phyloP scores from a whole-genome alignment of 768 basidiomycete genomes.

The Exidia glandulosa region DNA sequence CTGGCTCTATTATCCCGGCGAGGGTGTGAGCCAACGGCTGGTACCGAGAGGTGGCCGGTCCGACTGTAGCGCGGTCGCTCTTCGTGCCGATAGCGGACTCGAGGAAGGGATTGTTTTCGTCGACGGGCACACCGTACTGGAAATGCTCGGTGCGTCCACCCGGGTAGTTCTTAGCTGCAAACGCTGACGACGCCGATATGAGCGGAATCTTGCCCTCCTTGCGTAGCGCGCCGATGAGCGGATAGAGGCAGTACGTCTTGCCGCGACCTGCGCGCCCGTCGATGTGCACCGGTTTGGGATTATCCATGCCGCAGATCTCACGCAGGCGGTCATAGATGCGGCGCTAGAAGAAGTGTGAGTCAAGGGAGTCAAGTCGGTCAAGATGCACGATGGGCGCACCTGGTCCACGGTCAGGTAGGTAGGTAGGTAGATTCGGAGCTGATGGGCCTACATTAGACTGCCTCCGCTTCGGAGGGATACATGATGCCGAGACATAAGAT shows the following conservation, averaged over 20 bases:
- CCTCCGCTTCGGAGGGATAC: too few relatives aligned
- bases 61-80: too few relatives aligned
- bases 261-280: conserved; percentile 32
- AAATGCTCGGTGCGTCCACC: conserved; percentile 14
- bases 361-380: neutral
- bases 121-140: neutral
- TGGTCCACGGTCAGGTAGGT: neutral
- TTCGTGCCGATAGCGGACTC: too few relatives aligned
- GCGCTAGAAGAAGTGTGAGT: neutral
- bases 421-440: too few relatives aligned
- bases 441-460: too few relatives aligned
- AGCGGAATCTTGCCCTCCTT: conserved; percentile 19
- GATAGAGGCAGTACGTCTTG: conserved; percentile 27
- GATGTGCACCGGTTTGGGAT: conserved; percentile 16
- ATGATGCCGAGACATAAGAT: too few relatives aligned
- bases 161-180: conserved; percentile 28
- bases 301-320: neutral
- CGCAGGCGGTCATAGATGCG: neutral
- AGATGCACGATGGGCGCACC: neutral
- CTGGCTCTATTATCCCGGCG: too few relatives aligned
- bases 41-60: too few relatives aligned
- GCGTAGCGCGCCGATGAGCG: conserved; percentile 23
- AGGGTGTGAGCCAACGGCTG: too few relatives aligned
- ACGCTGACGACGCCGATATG: conserved; percentile 27
- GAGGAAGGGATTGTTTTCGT: neutral